These are phyloP conservation scores for Eutrema yunnanense DNA, from an alignment of 345 rosid species.

Conservation along the genomic window DNA sequence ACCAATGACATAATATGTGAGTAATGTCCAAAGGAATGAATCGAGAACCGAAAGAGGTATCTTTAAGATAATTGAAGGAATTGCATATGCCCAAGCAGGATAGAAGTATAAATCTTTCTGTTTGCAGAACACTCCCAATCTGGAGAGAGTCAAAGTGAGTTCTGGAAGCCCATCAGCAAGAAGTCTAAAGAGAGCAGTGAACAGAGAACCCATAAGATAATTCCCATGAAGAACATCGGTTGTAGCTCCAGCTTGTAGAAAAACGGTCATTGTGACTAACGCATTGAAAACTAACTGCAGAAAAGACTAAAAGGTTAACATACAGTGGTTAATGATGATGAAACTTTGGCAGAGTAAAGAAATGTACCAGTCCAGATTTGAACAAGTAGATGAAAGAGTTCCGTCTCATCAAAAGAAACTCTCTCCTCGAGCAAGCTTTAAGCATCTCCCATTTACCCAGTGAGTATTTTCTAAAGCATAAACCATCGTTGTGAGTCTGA, in stretches of 20 bases:
- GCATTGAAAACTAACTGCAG: conserved; percentile 37
- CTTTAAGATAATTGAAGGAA: conserved; percentile 43
- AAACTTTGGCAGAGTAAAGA: neutral
- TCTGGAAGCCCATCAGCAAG: conserved; percentile 47
- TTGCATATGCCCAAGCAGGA: conserved; percentile 52
- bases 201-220: conserved; percentile 39
- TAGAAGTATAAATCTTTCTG: conserved; percentile 40
- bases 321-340: neutral
- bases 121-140: conserved; percentile 41
- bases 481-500: conserved; percentile 18
- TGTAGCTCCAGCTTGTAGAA: conserved; percentile 27
- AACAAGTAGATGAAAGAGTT: conserved; percentile 39
- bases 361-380: conserved; percentile 31
- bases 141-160: conserved; percentile 32
- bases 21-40: conserved; percentile 36
- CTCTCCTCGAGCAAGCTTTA: conserved; percentile 47
- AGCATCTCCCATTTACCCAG: conserved; percentile 39
- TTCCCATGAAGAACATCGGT: conserved; percentile 32
- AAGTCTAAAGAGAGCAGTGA: conserved; percentile 32
- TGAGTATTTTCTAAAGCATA: conserved; percentile 34
- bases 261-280: conserved; percentile 35
- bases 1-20: conserved; percentile 53
- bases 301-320: neutral
- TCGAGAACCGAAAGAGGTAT: conserved; percentile 42
- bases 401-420: conserved; percentile 42